These are phyloP conservation scores for Pseudoneurospora amorphoporcata DNA, from an alignment of 495 filamentous ascomycete species.

Conservation along the genomic window DNA sequence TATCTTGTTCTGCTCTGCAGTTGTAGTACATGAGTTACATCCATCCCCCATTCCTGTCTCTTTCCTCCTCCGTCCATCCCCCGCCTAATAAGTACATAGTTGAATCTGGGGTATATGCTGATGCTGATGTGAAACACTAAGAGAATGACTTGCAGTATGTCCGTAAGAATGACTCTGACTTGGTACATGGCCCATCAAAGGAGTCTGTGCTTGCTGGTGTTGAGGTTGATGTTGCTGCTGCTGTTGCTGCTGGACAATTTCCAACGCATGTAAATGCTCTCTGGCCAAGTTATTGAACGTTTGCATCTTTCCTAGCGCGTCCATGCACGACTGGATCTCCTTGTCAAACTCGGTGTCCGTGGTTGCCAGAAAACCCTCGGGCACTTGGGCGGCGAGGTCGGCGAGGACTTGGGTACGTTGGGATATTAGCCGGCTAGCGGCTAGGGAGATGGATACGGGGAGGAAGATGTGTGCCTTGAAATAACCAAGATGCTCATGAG, in stretches of 20 bases:
- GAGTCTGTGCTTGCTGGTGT: not conserved
- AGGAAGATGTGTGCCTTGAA: constrained; percentile 30
- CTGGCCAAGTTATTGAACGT: constrained; percentile 19
- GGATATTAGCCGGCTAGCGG: constrained; percentile 7
- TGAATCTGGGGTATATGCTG: not conserved
- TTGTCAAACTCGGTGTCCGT: not conserved
- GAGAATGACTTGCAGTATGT: not conserved
- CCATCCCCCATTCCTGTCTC: not conserved
- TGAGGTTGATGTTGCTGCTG: not conserved
- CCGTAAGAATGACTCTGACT: not conserved
- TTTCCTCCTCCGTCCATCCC: not conserved
- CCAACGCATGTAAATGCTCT: constrained; percentile 14
- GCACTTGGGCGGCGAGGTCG: not conserved
- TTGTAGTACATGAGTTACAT: not conserved
- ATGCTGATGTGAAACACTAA: not conserved
- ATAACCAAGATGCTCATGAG: constrained; percentile 32
- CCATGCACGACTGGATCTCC: constrained; percentile 11
- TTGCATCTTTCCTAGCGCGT: constrained; percentile 19
- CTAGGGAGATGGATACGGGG: constrained; percentile 14
- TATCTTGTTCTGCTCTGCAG: not conserved
- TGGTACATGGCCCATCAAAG: not conserved
- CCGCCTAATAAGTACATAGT: not conserved
- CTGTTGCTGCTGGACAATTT: not conserved
- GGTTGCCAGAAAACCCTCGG: not conserved
- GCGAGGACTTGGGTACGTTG: not conserved